Evolutionary conservation across 306 rosid species (phyloP), one percentile per base, ranked within the genome.

Genomic region (Acmispon strigosus): DNA sequence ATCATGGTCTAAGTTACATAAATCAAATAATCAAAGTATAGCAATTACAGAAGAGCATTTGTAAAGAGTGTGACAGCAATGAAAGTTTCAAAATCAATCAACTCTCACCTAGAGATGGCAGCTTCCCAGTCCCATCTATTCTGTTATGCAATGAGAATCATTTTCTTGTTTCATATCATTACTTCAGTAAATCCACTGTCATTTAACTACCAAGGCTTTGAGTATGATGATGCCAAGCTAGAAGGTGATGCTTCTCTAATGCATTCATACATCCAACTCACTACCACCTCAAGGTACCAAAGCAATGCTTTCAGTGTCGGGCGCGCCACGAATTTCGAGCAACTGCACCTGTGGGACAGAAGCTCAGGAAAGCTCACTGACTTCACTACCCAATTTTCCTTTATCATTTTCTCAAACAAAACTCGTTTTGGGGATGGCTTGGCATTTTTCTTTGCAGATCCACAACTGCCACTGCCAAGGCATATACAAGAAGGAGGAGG

Each of bases 261-360:
- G 0, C 7, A 39, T 12, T 42, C 68, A 62, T 62, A 41, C 52
- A 41, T 62, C 4, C 68, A 62, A 41, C 68, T 62, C 7, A 62
- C 68, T 18, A 10, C 68, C 41, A 62, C 68, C 36, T 41, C 68
- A 62, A 62, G 52, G 68, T 62, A 62, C 17, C 68, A 62, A 62
- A 62, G 36, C 37, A 62, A 62, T 19, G 34, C 68, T 18, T 41
- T 4, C 3, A 62, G 67, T 6, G 51, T 41, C 10, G 67, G 67
- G 0, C 32, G 67, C 5, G 36, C 17, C 16, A 62, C 50, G 16
- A 37, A 11, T 18, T 62, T 41, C 15, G 67, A 62, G 15, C 67
- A 48, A 41, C 13, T 62, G 7, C 51, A 62, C 11, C 67, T 62
- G 12, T 62, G 67, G 67, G 51, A 62, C 67, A 41, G 43, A 18